These are phyloP conservation scores for Oryza punctata DNA, from an alignment of 176 grass and related monocot species.

Conservation along the genomic window DNA sequence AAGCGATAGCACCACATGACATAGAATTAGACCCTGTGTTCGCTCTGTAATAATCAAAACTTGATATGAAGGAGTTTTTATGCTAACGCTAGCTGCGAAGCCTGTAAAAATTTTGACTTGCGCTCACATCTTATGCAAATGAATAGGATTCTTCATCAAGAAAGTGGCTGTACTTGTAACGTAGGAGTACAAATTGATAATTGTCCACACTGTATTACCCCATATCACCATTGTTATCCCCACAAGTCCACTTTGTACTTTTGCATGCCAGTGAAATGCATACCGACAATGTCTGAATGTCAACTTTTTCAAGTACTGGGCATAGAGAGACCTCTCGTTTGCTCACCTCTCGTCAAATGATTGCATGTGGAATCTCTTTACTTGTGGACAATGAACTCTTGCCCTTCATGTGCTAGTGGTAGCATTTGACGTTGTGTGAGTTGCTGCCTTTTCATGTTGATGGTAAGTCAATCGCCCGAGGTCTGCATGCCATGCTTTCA, in stretches of 20 bases:
- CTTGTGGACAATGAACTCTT: conserved; percentile 10
- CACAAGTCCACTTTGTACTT: conserved; percentile 1
- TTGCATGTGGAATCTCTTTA: background rate
- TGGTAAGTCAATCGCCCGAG: background rate
- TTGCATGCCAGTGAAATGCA: background rate
- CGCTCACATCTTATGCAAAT: background rate
- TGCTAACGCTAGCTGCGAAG: background rate
- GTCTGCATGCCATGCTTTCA: background rate
- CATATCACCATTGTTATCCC: background rate
- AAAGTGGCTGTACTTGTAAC: background rate
- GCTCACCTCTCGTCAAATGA: background rate
- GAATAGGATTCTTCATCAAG: background rate
- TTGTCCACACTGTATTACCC: background rate
- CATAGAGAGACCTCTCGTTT: background rate
- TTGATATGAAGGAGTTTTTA: background rate
- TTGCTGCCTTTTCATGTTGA: background rate
- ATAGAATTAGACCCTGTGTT: background rate
- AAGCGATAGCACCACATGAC: background rate
- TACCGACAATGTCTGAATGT: conserved; percentile 11
- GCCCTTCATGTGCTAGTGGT: background rate
- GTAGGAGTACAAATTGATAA: background rate
- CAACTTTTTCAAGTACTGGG: background rate
- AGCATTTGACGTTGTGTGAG: background rate
- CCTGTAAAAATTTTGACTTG: background rate
- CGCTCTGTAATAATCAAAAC: background rate